phyloP scores from a whole-genome alignment of 2,329 filamentous ascomycete genomes.

The Xylariaceae sp. region DNA sequence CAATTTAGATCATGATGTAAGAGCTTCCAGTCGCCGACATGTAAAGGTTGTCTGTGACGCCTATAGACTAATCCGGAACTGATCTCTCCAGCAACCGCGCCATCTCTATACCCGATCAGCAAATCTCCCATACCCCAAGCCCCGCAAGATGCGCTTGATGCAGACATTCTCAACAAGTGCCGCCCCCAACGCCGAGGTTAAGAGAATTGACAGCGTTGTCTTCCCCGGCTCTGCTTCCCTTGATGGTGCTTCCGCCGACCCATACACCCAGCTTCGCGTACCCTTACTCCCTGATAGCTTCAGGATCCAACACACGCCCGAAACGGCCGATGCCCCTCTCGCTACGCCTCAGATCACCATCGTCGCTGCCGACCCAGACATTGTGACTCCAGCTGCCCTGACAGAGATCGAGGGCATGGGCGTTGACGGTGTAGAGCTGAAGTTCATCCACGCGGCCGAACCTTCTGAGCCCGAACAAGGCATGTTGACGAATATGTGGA shows the following conservation, averaged over 20 bases:
- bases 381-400: constrained; percentile 49
- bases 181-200: constrained; percentile 34
- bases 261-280: constrained; percentile 47
- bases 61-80: constrained; percentile 24
- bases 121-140: constrained; percentile 34
- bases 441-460: constrained; percentile 45
- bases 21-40: constrained; percentile 5
- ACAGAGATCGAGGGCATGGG: constrained; percentile 59
- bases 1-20: constrained; percentile 33
- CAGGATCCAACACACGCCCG: constrained; percentile 41
- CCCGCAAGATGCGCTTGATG: constrained; percentile 56
- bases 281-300: constrained; percentile 62
- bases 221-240: constrained; percentile 47
- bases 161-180: constrained; percentile 58
- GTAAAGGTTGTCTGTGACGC: neutral
- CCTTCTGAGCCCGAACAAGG: constrained; percentile 35
- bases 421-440: constrained; percentile 55
- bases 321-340: constrained; percentile 42
- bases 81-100: constrained; percentile 26
- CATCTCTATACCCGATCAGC: constrained; percentile 35
- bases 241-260: constrained; percentile 26
- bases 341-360: constrained; percentile 49
- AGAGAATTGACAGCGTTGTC: constrained; percentile 51
- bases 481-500: constrained; percentile 56
- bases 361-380: constrained; percentile 55